Evolutionary conservation across 345 rosid species (phyloP).

Genomic region (Salix dunnii): DNA sequence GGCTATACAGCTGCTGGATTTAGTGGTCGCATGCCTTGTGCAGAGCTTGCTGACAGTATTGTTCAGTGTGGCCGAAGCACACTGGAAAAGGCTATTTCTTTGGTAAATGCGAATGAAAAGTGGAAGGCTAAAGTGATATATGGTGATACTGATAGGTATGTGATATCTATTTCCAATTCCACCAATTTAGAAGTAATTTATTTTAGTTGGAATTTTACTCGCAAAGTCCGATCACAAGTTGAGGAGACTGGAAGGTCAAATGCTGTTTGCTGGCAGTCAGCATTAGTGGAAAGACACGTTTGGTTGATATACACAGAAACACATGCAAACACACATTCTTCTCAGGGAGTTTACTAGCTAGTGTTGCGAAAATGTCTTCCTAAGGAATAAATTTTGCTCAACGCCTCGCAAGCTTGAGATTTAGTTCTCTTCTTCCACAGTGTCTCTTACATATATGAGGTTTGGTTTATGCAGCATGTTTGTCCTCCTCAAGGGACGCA

Average conservation of each 20-base stretch:
- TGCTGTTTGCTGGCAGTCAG: neutral
- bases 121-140: slow-evolving; percentile 88
- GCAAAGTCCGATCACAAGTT: neutral
- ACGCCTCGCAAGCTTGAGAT: neutral
- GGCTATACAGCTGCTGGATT: slow-evolving; percentile 99
- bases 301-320: neutral
- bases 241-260: neutral
- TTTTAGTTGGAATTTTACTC: neutral
- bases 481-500: slow-evolving; percentile 82
- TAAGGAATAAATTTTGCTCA: neutral
- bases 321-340: neutral
- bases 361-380: neutral
- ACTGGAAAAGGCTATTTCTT: slow-evolving; percentile 81
- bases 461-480: slow-evolving; percentile 67
- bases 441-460: slow-evolving; percentile 6
- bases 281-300: too few species aligned
- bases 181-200: neutral
- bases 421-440: neutral
- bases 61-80: slow-evolving; percentile 98
- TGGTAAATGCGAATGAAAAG: slow-evolving; percentile 62
- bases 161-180: neutral
- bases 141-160: slow-evolving; percentile 97
- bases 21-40: slow-evolving; percentile 99
- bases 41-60: slow-evolving; percentile 97
- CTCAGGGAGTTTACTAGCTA: neutral